These are phyloP conservation scores for Beauveria pseudobassiana DNA, from an alignment of 2,329 filamentous ascomycete species.

Conservation along the genomic window DNA sequence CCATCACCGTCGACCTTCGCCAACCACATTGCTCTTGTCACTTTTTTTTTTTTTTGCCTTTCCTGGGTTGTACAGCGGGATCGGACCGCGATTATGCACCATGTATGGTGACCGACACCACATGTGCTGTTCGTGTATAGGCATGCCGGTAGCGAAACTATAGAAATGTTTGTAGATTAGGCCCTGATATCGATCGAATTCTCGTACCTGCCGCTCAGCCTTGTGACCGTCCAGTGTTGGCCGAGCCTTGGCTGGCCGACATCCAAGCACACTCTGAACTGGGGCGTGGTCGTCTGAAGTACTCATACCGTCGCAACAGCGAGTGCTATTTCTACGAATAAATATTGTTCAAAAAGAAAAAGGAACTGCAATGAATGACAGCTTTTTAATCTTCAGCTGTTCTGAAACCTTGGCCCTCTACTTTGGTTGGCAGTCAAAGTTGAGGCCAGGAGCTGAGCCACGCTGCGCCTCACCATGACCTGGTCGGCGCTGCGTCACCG, in stretches of 20 bases:
- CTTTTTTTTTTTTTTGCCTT: neutral
- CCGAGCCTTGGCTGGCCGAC: neutral
- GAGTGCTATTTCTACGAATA: too few species aligned
- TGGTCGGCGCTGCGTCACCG: slow-evolving; percentile 18
- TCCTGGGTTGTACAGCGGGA: slow-evolving; percentile 2
- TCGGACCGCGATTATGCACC: neutral
- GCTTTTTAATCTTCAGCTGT: too few species aligned
- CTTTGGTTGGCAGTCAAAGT: neutral
- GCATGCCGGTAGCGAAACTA: neutral
- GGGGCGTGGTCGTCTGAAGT: neutral
- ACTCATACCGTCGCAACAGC: too few species aligned
- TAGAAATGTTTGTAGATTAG: neutral
- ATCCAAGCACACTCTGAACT: too few species aligned
- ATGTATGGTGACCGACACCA: neutral
- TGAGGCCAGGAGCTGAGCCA: slow-evolving; percentile 20
- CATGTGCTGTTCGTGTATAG: neutral
- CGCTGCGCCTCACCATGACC: slow-evolving; percentile 12
- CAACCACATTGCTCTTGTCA: neutral
- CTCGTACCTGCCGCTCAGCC: neutral
- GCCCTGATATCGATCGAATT: neutral
- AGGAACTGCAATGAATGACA: too few species aligned
- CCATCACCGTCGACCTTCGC: neutral
- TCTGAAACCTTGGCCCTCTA: neutral
- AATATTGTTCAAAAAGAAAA: too few species aligned
- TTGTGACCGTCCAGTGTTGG: neutral